phyloP scores from a whole-genome alignment of 345 rosid species.

The Eutrema heterophyllum region DNA sequence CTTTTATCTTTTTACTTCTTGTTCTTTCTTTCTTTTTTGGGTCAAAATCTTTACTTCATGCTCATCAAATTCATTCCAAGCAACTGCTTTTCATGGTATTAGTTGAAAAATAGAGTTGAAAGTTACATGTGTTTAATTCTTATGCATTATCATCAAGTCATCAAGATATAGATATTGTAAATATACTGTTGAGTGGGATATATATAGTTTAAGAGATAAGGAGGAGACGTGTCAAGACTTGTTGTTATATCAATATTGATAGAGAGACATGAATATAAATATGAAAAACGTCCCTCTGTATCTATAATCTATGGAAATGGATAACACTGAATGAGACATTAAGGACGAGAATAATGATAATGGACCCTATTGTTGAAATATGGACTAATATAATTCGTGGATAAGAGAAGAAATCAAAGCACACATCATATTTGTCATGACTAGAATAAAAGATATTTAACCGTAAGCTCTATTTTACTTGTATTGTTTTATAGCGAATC shows the following conservation, averaged over 20 bases:
- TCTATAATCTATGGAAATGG: background rate
- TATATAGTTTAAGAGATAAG: background rate
- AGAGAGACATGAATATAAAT: constrained; percentile 12
- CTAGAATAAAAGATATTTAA: background rate
- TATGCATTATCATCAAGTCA: background rate
- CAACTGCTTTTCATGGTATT: background rate
- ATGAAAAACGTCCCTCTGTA: constrained; percentile 2
- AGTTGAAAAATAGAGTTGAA: background rate
- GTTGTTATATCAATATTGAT: constrained; percentile 11
- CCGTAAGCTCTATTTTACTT: background rate
- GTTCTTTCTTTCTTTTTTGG: background rate
- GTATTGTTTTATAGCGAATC: background rate
- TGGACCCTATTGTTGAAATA: constrained; percentile 29
- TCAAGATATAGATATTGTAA: background rate
- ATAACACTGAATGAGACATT: constrained; percentile 27
- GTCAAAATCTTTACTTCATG: background rate
- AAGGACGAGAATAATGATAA: constrained; percentile 21
- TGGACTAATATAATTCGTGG: constrained; percentile 18
- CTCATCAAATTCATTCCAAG: background rate
- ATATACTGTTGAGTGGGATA: background rate
- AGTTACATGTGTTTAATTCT: background rate
- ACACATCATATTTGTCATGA: constrained; percentile 1
- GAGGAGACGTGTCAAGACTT: constrained; percentile 22
- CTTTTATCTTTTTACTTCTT: constrained; percentile 7
- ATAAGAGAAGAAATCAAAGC: background rate